Conservation (phyloP, 768 basidiomycete genomes). For the Lanmaoa pseudosensibilis region DNA sequence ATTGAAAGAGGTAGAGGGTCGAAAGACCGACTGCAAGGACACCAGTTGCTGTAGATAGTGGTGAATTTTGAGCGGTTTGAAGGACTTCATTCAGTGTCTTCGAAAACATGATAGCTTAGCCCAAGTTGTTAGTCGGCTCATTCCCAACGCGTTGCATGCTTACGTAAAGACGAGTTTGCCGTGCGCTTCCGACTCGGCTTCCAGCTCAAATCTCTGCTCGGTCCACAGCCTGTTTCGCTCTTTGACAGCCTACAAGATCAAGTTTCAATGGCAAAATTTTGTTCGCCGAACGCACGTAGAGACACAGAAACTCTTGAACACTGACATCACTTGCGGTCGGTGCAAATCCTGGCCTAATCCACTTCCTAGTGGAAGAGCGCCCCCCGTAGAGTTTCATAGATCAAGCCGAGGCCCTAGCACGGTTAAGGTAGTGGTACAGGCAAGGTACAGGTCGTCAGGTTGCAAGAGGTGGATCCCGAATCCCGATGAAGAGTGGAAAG, state of each 20-base stretch:
- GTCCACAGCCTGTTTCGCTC: neutral
- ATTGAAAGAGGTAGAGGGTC: slow-evolving; percentile 19
- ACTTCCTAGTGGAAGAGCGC: neutral
- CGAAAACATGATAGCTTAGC: slow-evolving; percentile 2
- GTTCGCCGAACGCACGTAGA: neutral
- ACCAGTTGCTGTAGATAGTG: slow-evolving; percentile 10
- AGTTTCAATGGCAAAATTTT: neutral
- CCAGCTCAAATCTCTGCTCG: neutral
- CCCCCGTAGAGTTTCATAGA: too few species aligned
- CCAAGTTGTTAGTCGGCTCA: neutral
- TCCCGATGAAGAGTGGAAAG: neutral
- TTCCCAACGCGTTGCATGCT: neutral
- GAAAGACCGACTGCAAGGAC: slow-evolving; percentile 16
- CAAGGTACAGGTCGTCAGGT: neutral
- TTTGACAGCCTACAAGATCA: neutral
- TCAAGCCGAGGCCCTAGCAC: neutral
- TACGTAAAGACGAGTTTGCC: slow-evolving; percentile 4
- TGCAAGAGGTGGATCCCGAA: neutral
- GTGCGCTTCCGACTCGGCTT: too few species aligned
- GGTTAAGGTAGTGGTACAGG: too few species aligned
- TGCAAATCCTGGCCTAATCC: neutral
- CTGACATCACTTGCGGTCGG: neutral
- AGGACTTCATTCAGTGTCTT: slow-evolving; percentile 6
- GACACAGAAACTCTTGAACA: neutral
- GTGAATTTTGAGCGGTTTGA: slow-evolving; percentile 1